phyloP scores from a whole-genome alignment of 208 protist species.

The Porcisia deanei region DNA sequence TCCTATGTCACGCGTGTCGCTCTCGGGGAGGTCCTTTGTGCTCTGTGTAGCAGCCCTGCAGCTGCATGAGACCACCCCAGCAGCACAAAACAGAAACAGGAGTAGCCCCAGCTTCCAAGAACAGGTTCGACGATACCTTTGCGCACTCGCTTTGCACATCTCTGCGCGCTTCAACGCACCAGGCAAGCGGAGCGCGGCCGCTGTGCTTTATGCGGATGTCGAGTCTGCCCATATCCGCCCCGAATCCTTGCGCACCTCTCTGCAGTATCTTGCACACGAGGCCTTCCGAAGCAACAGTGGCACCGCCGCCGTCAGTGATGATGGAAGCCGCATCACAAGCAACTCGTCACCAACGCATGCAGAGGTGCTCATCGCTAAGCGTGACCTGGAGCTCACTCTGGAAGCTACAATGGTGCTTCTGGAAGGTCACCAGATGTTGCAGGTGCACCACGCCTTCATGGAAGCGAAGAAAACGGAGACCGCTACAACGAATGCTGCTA shows the following conservation, averaged over 20 bases:
- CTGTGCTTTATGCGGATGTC: conserved; percentile 14
- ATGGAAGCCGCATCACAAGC: not conserved
- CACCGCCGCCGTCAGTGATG: not conserved
- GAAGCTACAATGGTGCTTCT: conserved; percentile 24
- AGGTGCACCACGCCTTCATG: conserved; percentile 8
- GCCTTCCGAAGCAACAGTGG: conserved; percentile 11
- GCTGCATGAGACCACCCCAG: conserved; percentile 5
- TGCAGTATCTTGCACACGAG: conserved; percentile 29
- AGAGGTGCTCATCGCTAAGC: conserved; percentile 1
- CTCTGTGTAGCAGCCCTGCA: conserved; percentile 24
- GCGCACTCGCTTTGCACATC: conserved; percentile 17
- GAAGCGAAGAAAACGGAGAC: not conserved
- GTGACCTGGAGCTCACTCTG: conserved; percentile 27
- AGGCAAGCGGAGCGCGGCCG: conserved; percentile 16
- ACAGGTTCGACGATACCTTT: conserved; percentile 17
- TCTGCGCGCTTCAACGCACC: conserved; percentile 12
- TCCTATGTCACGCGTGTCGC: not conserved
- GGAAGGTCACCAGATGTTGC: conserved; percentile 10
- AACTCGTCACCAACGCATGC: not conserved
- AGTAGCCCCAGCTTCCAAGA: not conserved
- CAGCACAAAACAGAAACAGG: not conserved
- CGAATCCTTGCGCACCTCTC: conserved; percentile 9
- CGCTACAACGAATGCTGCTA: conserved; percentile 8
- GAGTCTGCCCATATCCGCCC: conserved; percentile 4
- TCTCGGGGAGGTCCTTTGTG: conserved; percentile 28